A percentile compares a stretch with the other conserved stretches of the same genome.
Conservation (phyloP, 176 grass and related monocot genomes). For the Triticum urartu region DNA sequence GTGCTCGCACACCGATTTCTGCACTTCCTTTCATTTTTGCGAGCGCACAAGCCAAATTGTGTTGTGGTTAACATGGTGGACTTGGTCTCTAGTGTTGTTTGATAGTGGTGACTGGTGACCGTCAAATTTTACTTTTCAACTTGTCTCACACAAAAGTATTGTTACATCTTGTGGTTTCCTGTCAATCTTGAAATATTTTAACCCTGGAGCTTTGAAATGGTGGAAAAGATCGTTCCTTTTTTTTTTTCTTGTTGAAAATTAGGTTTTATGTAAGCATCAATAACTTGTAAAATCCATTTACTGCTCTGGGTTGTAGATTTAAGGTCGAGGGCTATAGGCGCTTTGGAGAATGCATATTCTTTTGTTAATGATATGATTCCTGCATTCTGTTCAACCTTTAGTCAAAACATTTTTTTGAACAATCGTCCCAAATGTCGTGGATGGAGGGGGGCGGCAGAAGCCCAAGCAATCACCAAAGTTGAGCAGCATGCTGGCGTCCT, state of each 20-base stretch:
- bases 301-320: neutral
- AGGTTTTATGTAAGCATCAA: neutral
- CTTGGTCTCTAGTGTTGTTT: neutral
- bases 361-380: neutral
- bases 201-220: neutral
- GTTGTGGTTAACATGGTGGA: neutral
- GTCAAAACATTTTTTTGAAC: neutral
- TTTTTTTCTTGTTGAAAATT: neutral
- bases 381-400: neutral
- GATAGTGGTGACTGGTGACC: neutral
- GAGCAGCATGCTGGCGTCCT: too few relatives aligned
- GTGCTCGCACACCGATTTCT: neutral
- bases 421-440: too few relatives aligned
- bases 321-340: neutral
- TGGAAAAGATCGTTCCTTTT: neutral
- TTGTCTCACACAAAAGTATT: neutral
- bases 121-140: neutral
- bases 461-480: too few relatives aligned
- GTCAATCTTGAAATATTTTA: neutral
- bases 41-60: neutral
- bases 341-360: neutral
- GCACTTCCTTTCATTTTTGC: neutral
- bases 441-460: too few relatives aligned
- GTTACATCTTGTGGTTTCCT: neutral
- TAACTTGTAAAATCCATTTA: neutral